phyloP scores from a whole-genome alignment of 768 basidiomycete genomes.

The Naganishia antarctica region DNA sequence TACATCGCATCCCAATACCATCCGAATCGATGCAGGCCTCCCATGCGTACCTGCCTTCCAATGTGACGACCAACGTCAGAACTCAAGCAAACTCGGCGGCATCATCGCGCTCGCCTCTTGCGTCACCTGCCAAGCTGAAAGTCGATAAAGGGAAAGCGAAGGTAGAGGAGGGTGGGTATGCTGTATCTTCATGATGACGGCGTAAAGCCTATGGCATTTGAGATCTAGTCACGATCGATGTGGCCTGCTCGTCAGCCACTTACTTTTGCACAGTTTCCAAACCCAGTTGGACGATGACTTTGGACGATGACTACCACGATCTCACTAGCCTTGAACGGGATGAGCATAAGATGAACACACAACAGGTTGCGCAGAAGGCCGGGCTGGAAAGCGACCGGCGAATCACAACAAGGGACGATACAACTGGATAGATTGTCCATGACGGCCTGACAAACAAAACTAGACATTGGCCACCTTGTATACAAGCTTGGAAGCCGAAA shows the following conservation, averaged over 20 bases:
- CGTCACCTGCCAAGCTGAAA: constrained; percentile 7
- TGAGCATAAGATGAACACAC: no score
- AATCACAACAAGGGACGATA: no score
- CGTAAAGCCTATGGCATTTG: not conserved
- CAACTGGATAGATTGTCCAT: not conserved
- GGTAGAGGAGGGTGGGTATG: not conserved
- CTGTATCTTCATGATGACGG: not conserved
- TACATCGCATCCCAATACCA: constrained; percentile 86
- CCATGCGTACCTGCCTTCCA: not conserved
- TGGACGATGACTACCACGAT: no score
- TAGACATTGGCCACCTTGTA: constrained; percentile 16
- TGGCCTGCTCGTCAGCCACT: not conserved
- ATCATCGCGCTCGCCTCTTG: not conserved
- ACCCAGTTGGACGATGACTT: no score
- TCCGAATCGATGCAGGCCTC: constrained; percentile 21
- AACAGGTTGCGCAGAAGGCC: no score
- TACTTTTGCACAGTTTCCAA: not conserved
- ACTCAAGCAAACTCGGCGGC: not conserved
- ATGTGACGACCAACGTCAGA: not conserved
- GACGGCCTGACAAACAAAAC: not conserved
- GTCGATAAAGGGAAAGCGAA: not conserved
- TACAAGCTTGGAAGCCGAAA: constrained; percentile 24
- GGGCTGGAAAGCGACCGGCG: no score
- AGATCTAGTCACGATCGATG: not conserved
- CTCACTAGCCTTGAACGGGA: no score